Conservation (phyloP, 306 rosid species). For the Comarum palustre region DNA sequence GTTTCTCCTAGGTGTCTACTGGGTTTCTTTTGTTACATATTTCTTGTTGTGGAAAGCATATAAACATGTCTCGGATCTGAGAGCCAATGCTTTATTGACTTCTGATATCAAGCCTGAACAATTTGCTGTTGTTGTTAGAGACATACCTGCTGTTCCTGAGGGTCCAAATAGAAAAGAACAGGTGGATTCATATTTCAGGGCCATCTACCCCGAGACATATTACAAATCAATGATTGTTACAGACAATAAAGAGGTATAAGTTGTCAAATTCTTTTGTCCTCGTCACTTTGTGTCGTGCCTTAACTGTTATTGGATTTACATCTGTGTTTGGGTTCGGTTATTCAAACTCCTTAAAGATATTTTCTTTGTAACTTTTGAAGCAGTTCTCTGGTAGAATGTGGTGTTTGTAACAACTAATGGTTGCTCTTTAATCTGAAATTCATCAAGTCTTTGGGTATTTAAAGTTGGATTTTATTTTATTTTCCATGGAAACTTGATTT, state of each 20-base stretch:
- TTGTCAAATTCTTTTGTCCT: slow-evolving; percentile 5
- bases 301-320: background rate
- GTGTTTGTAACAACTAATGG: background rate
- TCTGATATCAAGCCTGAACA: slow-evolving; percentile 67
- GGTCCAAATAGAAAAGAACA: slow-evolving; percentile 74
- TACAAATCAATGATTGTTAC: slow-evolving; percentile 81
- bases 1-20: slow-evolving; percentile 59
- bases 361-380: background rate
- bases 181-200: slow-evolving; percentile 60
- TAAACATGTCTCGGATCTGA: slow-evolving; percentile 54
- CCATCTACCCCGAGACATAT: slow-evolving; percentile 66
- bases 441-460: background rate
- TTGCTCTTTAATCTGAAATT: background rate
- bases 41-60: slow-evolving; percentile 82
- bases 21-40: slow-evolving; percentile 71
- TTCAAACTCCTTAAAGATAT: background rate
- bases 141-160: slow-evolving; percentile 60
- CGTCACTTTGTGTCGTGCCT: background rate
- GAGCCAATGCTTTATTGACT: slow-evolving; percentile 61
- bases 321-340: background rate
- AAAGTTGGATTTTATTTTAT: background rate
- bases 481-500: background rate
- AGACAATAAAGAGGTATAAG: slow-evolving; percentile 62
- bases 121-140: slow-evolving; percentile 80
- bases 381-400: background rate